Percentiles rank a stretch among this genome's conserved stretches.
phyloP scores from a whole-genome alignment of 2,329 filamentous ascomycete species.

The Exophiala sideris region DNA sequence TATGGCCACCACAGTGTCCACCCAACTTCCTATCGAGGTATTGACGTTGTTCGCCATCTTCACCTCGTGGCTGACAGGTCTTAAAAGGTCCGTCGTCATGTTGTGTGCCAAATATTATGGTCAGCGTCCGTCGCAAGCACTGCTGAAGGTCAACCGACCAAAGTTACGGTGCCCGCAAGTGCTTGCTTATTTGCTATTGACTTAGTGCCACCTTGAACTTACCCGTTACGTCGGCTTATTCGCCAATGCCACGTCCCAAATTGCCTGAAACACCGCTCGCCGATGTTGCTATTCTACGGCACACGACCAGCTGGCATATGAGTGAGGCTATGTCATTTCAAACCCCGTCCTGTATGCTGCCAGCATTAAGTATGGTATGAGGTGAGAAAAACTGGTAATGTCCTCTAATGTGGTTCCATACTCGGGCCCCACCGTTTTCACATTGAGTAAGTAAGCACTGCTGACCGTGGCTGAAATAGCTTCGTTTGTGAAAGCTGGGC shows the following conservation, averaged over 20 bases:
- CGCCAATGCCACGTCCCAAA: no score
- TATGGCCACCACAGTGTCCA: no score
- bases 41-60: no score
- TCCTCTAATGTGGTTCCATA: conserved; percentile 5
- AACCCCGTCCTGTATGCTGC: not conserved
- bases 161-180: no score
- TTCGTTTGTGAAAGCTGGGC: conserved; percentile 13
- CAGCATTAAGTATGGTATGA: not conserved
- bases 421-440: conserved; percentile 14
- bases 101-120: no score
- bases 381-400: conserved; percentile 1
- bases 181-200: no score
- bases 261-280: not conserved
- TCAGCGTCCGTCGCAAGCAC: no score
- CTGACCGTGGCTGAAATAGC: conserved; percentile 23
- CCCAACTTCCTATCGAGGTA: no score
- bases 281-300: not conserved
- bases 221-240: no score
- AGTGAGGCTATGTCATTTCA: not conserved
- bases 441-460: conserved; percentile 24
- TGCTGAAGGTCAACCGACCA: no score
- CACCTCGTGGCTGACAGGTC: not conserved
- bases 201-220: no score
- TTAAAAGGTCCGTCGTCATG: not conserved
- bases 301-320: not conserved